Conservation (phyloP, 257 asterid genomes). For the Nicotiana benthamiana region DNA sequence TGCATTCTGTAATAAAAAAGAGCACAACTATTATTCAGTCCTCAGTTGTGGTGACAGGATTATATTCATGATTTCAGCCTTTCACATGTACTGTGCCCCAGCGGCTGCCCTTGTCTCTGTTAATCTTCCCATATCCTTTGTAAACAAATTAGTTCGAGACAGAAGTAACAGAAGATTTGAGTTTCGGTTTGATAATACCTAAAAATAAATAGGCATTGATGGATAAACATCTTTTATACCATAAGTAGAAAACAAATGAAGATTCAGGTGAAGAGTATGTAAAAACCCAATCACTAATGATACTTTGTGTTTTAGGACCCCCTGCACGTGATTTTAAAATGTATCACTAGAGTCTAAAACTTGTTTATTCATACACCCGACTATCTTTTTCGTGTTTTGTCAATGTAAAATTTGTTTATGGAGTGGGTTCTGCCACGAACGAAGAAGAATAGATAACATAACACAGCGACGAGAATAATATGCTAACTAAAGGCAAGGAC, state of each 20-base stretch:
- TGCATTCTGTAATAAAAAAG: background rate
- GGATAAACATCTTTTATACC: background rate
- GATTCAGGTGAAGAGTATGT: background rate
- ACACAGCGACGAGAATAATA: background rate
- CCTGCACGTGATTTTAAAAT: background rate
- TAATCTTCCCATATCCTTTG: background rate
- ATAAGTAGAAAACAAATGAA: background rate
- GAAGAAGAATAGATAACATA: background rate
- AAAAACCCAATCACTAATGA: background rate
- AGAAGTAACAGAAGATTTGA: background rate
- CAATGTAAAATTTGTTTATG: too few species aligned
- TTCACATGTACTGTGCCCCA: constrained; percentile 25
- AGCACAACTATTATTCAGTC: constrained; percentile 6
- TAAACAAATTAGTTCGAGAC: background rate
- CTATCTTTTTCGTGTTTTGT: too few species aligned
- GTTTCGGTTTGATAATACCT: background rate
- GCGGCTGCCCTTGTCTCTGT: constrained; percentile 6
- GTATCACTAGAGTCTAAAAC: background rate
- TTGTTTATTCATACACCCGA: too few species aligned
- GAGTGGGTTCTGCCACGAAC: background rate
- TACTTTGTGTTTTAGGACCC: background rate
- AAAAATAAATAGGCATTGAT: background rate
- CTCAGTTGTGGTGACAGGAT: constrained; percentile 5
- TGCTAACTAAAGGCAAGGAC: constrained; percentile 5
- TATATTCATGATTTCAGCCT: background rate